A percentile compares a stretch with the other conserved stretches of the same genome.
Conservation (phyloP, 148 eudicot genomes). For the Agrostemma githago region DNA sequence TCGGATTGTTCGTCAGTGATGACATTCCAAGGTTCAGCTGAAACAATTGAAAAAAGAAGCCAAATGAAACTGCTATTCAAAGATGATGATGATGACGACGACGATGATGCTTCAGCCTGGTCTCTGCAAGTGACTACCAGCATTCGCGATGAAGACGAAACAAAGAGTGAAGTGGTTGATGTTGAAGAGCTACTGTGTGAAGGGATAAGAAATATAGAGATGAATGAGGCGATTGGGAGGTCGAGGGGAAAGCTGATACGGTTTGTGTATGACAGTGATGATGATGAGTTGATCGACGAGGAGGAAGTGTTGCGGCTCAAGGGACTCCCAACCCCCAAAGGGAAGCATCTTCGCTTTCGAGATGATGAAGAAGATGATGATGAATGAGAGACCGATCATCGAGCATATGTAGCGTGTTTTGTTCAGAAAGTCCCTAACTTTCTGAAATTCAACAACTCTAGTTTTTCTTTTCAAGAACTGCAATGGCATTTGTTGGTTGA, state of each 20-base stretch:
- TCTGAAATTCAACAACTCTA: conserved; percentile 12
- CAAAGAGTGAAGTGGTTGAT: conserved; percentile 13
- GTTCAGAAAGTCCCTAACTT: conserved; percentile 38
- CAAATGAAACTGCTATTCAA: conserved; percentile 2
- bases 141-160: conserved; percentile 39
- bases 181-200: conserved; percentile 66
- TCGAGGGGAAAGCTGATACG: conserved; percentile 49
- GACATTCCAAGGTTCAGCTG: conserved; percentile 30
- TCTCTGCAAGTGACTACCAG: conserved; percentile 83
- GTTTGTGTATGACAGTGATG: conserved; percentile 73
- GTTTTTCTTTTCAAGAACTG: too few relatives aligned
- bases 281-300: conserved; percentile 46
- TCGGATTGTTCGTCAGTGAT: conserved; percentile 31
- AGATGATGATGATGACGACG: conserved; percentile 35
- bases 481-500: not conserved
- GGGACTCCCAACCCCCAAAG: conserved; percentile 56
- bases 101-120: conserved; percentile 71
- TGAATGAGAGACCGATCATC: not conserved
- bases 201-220: conserved; percentile 46
- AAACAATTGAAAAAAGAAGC: conserved; percentile 8
- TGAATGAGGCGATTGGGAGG: conserved; percentile 18
- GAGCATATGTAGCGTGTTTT: not conserved
- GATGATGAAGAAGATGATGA: conserved; percentile 31
- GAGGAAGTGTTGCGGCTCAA: conserved; percentile 35
- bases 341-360: conserved; percentile 59